phyloP scores from a whole-genome alignment of 352 stramenopile genomes.

The Globisporangium canariense region DNA sequence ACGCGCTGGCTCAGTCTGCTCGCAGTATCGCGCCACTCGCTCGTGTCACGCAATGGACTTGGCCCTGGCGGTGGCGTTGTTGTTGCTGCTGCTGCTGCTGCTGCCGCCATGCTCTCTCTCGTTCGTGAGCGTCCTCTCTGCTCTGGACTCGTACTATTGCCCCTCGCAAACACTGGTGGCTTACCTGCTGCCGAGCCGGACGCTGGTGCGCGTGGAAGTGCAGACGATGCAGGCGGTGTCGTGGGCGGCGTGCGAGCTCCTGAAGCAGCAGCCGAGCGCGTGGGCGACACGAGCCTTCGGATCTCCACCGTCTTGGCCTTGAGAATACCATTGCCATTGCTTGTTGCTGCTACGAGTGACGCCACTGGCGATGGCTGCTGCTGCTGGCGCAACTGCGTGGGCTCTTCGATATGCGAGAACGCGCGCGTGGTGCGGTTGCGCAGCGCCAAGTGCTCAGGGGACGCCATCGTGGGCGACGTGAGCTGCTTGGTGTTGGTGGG shows the following conservation, averaged over 20 bases:
- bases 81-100: neutral
- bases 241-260: constrained; percentile 8
- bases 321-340: constrained; percentile 3
- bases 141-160: constrained; percentile 1
- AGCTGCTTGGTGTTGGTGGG: neutral
- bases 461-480: neutral
- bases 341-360: constrained; percentile 6
- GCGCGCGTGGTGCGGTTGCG: constrained; percentile 39
- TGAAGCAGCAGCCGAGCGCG: constrained; percentile 19
- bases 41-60: constrained; percentile 18
- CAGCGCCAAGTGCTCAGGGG: neutral
- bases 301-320: constrained; percentile 58
- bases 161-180: constrained; percentile 2
- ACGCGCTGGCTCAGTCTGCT: constrained; percentile 53
- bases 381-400: constrained; percentile 27
- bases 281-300: constrained; percentile 47
- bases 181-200: neutral
- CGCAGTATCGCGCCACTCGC: constrained; percentile 55
- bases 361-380: constrained; percentile 17
- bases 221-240: constrained; percentile 20
- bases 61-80: neutral
- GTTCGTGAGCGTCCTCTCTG: constrained; percentile 6
- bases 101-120: constrained; percentile 3
- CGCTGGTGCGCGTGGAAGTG: neutral
- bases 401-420: constrained; percentile 68